These are phyloP conservation scores for Leucoagaricus sp. DNA, from an alignment of 1,284 basidiomycete genomes.

Conservation along the genomic window DNA sequence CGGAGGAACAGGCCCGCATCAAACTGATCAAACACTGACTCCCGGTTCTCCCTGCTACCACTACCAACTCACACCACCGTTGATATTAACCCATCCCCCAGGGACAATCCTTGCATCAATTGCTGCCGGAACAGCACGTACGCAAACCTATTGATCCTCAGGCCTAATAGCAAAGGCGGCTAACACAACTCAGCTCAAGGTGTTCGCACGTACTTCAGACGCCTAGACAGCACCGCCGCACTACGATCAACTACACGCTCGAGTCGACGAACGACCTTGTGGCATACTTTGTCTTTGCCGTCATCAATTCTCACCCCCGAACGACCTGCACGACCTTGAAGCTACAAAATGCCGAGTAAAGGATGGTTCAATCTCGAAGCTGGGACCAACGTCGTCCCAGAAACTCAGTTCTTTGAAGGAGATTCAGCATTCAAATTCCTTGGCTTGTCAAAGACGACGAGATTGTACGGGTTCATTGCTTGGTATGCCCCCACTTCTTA, in stretches of 20 bases:
- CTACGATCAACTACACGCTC: background rate
- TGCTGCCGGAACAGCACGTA: conserved; percentile 29
- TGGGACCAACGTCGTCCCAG: conserved; percentile 50
- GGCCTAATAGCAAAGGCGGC: background rate
- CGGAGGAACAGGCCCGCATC: background rate
- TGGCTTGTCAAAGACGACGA: conserved; percentile 73
- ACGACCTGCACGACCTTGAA: background rate
- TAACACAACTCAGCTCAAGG: background rate
- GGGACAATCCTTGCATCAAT: conserved; percentile 8
- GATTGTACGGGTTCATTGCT: conserved; percentile 81
- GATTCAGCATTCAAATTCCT: conserved; percentile 84
- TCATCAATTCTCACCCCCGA: too few relatives aligned
- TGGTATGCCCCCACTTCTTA: conserved; percentile 56
- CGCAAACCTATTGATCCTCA: background rate
- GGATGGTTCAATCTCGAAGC: conserved; percentile 77
- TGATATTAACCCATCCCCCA: background rate
- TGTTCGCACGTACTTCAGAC: background rate
- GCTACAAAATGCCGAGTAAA: conserved; percentile 32
- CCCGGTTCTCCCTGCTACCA: background rate
- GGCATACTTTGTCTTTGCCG: too few relatives aligned
- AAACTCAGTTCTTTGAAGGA: conserved; percentile 78
- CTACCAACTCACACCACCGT: background rate
- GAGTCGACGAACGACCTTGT: background rate
- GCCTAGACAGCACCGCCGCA: conserved; percentile 2
- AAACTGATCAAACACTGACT: background rate